Evolutionary conservation across 2,329 filamentous ascomycete species (phyloP).

Genomic region (Verruconis gallopava): DNA sequence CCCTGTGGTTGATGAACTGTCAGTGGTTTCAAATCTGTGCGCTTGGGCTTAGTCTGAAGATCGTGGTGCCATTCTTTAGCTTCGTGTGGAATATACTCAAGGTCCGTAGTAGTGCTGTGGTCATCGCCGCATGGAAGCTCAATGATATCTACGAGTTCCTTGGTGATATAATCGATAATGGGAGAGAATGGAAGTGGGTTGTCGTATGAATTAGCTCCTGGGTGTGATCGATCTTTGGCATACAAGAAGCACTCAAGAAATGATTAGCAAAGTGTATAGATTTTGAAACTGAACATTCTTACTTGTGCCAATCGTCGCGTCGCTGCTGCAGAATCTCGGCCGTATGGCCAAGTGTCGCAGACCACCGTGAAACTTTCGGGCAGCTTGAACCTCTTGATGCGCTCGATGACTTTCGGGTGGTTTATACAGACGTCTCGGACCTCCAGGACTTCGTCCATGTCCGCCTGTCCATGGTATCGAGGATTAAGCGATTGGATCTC

Average conservation of each 20-base stretch:
- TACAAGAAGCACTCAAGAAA: neutral
- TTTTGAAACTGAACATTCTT: too few relatives aligned
- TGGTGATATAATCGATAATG: constrained; percentile 23
- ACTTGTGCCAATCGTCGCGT: constrained; percentile 1
- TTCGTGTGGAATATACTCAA: constrained; percentile 22
- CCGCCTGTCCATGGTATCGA: neutral
- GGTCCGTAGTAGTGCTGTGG: constrained; percentile 16
- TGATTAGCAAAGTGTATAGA: neutral
- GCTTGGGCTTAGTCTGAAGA: constrained; percentile 20
- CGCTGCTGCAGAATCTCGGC: neutral
- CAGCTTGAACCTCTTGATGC: constrained; percentile 3
- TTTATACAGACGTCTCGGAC: constrained; percentile 15
- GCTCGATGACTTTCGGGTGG: constrained; percentile 5
- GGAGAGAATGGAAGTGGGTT: constrained; percentile 26
- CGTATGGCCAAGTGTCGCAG: constrained; percentile 8
- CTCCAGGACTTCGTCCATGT: constrained; percentile 35
- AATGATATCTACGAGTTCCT: constrained; percentile 24
- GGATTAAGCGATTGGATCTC: constrained; percentile 11
- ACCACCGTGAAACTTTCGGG: constrained; percentile 3
- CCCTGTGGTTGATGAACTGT: constrained; percentile 60
- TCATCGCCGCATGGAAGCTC: constrained; percentile 25
- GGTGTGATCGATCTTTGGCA: constrained; percentile 15
- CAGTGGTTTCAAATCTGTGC: constrained; percentile 48
- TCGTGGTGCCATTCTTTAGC: constrained; percentile 36
- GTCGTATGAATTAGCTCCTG: constrained; percentile 28